Evolutionary conservation across 2,329 filamentous ascomycete species (phyloP).

Genomic region (Pleoardoris graminearum): DNA sequence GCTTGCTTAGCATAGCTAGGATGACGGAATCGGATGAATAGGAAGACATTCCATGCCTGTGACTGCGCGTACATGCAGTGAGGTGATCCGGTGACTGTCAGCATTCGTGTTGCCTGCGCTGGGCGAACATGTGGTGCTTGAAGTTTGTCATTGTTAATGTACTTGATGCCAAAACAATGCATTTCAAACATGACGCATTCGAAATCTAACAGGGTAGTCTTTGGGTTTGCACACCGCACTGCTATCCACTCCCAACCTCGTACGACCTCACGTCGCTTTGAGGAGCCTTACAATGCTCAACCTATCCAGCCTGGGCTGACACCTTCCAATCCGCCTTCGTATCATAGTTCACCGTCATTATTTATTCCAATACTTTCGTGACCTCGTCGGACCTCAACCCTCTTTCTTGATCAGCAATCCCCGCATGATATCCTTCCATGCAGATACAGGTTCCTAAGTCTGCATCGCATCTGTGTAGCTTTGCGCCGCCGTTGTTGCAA

Average conservation of each 20-base stretch:
- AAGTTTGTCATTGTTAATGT: too few relatives aligned
- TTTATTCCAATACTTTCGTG: constrained; percentile 31
- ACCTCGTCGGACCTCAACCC: constrained; percentile 17
- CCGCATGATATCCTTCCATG: constrained; percentile 10
- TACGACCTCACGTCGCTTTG: constrained; percentile 5
- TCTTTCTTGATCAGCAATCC: constrained; percentile 12
- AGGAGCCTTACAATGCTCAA: constrained; percentile 2
- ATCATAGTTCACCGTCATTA: constrained; percentile 33
- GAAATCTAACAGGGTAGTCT: constrained; percentile 38
- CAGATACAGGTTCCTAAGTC: constrained; percentile 30
- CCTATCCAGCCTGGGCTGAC: constrained; percentile 22
- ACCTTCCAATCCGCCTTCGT: constrained; percentile 7
- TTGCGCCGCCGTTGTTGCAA: constrained; percentile 84
- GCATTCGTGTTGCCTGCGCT: too few relatives aligned
- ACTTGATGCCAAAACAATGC: constrained; percentile 17
- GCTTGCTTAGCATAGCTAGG: too few relatives aligned
- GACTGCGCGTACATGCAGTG: too few relatives aligned
- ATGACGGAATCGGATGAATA: too few relatives aligned
- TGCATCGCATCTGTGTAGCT: constrained; percentile 49
- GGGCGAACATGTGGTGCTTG: too few relatives aligned
- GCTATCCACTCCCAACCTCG: constrained; percentile 10
- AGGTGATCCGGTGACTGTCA: too few relatives aligned
- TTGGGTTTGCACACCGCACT: constrained; percentile 11
- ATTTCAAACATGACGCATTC: constrained; percentile 22
- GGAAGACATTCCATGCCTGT: too few relatives aligned